Conservation (phyloP, 805 yeast genomes). For the Henningerozyma blattae region DNA sequence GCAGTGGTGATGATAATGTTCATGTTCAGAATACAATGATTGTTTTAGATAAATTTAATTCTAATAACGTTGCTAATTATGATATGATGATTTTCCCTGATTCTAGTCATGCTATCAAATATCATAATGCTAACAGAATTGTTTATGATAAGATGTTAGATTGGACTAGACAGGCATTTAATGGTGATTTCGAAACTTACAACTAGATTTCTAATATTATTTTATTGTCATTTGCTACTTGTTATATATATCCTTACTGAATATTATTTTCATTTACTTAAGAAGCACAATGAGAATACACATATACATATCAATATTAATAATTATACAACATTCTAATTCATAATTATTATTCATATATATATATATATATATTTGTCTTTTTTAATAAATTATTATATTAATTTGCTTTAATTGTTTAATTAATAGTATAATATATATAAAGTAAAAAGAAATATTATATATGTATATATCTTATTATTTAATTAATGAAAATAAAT, state of each 20-base stretch:
- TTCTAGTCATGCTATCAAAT: slow-evolving; percentile 60
- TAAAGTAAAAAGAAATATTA: no score
- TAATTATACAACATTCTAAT: no score
- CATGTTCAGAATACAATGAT: slow-evolving; percentile 83
- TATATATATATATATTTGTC: background rate
- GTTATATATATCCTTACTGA: no score
- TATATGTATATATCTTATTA: no score
- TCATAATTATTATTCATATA: no score
- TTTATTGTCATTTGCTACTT: no score
- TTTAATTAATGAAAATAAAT: no score
- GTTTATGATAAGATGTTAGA: slow-evolving; percentile 53
- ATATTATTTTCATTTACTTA: background rate
- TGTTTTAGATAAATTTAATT: slow-evolving; percentile 62
- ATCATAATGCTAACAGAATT: slow-evolving; percentile 60
- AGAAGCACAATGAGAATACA: background rate
- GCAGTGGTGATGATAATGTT: slow-evolving; percentile 95
- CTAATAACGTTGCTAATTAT: slow-evolving; percentile 69
- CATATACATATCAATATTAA: no score
- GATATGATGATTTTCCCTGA: slow-evolving; percentile 75
- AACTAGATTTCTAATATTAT: no score
- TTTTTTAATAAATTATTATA: no score
- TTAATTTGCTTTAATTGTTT: background rate
- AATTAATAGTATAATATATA: no score
- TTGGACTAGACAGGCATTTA: slow-evolving; percentile 57
- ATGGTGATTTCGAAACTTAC: slow-evolving; percentile 29